phyloP scores from a whole-genome alignment of 2,329 filamentous ascomycete genomes.

The Colletotrichum siamense region DNA sequence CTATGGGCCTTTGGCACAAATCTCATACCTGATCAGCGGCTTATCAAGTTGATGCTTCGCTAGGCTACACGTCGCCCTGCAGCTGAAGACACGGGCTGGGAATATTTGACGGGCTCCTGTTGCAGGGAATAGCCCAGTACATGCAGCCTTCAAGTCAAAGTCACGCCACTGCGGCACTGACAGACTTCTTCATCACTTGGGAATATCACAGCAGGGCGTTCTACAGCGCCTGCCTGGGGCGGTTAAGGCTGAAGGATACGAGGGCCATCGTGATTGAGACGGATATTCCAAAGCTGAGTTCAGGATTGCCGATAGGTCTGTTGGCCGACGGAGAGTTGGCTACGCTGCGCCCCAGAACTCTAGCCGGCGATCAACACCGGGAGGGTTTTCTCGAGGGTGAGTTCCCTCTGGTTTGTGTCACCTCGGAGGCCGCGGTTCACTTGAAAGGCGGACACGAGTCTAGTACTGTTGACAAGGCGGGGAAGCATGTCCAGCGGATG shows the following conservation, averaged over 20 bases:
- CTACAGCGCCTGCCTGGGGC: neutral
- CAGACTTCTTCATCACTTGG: neutral
- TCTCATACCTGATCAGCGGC: neutral
- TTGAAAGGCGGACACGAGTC: neutral
- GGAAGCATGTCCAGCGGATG: neutral
- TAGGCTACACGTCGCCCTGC: conserved; percentile 4
- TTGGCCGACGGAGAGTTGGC: neutral
- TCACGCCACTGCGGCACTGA: conserved; percentile 1
- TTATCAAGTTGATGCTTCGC: neutral
- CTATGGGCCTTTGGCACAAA: neutral
- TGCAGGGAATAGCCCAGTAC: neutral
- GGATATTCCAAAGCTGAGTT: neutral
- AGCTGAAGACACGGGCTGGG: neutral
- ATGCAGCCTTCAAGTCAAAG: conserved; percentile 8
- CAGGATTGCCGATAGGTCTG: neutral
- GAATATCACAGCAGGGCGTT: neutral
- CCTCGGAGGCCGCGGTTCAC: neutral
- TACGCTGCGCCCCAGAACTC: conserved; percentile 9
- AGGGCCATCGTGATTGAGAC: neutral
- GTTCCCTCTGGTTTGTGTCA: neutral
- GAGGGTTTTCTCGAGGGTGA: neutral
- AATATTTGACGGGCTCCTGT: neutral
- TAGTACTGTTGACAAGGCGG: neutral
- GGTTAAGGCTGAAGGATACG: neutral
- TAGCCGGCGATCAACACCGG: conserved; percentile 1